Percentiles rank a stretch among this genome's conserved stretches.
Conservation (phyloP, 257 asterid genomes). For the Anisodus tanguticus region DNA sequence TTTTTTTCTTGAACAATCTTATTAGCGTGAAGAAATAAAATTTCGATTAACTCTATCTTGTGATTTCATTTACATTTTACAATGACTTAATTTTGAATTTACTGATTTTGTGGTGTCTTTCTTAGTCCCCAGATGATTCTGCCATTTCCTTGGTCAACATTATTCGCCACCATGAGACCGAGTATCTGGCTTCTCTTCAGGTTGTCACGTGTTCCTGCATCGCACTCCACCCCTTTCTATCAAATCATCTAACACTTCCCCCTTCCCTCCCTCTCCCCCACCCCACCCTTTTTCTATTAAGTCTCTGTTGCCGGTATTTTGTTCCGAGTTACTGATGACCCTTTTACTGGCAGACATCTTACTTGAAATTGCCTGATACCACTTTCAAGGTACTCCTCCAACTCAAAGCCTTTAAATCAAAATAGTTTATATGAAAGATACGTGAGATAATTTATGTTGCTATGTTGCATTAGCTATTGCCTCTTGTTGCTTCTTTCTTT, state of each 20-base stretch:
- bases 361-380: constrained; percentile 77
- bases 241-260: constrained; percentile 3
- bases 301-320: not conserved
- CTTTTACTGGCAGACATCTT: constrained; percentile 66
- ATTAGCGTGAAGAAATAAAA: constrained; percentile 12
- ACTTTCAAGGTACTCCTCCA: constrained; percentile 83
- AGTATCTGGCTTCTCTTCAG: constrained; percentile 85
- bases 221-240: constrained; percentile 17
- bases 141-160: constrained; percentile 71
- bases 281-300: not conserved
- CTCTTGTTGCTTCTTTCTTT: too few species aligned
- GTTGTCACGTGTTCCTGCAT: constrained; percentile 39
- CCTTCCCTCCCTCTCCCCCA: not conserved
- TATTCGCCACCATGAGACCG: constrained; percentile 88
- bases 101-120: constrained; percentile 32
- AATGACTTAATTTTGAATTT: not conserved
- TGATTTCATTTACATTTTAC: not conserved
- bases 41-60: constrained; percentile 8
- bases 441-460: not conserved
- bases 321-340: not conserved
- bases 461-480: too few species aligned
- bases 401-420: not conserved
- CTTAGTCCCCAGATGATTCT: constrained; percentile 87
- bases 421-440: not conserved
- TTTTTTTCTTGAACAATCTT: not conserved